Base-by-base conservation (phyloP, 345 rosid species). In the Eucalyptus melliodora region DNA sequence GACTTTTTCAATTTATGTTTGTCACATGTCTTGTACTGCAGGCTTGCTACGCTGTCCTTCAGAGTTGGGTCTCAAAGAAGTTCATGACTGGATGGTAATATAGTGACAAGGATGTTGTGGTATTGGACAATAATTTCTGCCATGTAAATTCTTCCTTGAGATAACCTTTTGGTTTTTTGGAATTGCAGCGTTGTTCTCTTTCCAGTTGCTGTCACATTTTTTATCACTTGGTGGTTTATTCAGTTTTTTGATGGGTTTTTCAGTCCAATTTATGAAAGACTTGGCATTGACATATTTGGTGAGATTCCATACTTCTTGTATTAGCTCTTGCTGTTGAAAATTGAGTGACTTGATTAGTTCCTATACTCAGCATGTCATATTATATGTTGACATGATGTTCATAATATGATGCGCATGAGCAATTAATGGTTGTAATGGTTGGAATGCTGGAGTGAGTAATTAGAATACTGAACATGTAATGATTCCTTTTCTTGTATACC, bases 51-150 rank as follows among this genome's bases (percentile, higher is more conserved):
- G 97, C 93, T 87, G 97, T 96, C 91, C 94, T 97, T 19, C 98
- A 96, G 90, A 97, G 99, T 91, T 97, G 99, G 99, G 96, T 92
- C 77, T 97, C 99, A 4, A 96, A 95, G 95, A 97, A 96, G 95
- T 97, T 97, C 92, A 97, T 97, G 96, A 96, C 97, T 87, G 99
- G 97, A 94, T 96, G 97, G 98, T 97, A 93, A 77, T 77, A 37
- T 37, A 47, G 83, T 37, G 83, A 77, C 12, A 77, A 77, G 47
- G 83, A 77, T 77, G 8, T 77, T 77, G 83, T 77, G 24, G 77
- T 15, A 65, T n/a, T 7, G 27, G 15, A 37, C 47, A 77, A 77
- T 31, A 50, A n/a, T 62, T 49, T 53, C 60, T 72, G 23, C 24
- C 15, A 8, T 72, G 4, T 60, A 4, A 17, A 40, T 87, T 83